phyloP scores from a whole-genome alignment of 345 rosid genomes.

The Psidium friedrichsthalianum region DNA sequence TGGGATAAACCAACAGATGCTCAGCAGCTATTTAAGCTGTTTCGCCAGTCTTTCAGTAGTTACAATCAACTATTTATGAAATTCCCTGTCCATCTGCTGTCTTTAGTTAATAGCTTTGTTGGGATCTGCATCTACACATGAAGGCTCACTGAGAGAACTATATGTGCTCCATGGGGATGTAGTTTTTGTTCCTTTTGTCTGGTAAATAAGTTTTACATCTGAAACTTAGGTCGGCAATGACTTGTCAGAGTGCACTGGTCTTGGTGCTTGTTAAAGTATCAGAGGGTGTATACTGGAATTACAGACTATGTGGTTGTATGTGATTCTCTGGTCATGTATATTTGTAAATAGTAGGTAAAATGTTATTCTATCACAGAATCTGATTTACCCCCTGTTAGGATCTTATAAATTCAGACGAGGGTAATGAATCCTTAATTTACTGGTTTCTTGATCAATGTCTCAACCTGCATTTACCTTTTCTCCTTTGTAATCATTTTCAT shows the following conservation, averaged over 20 bases:
- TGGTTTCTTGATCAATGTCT: not conserved
- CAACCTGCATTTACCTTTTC: not conserved
- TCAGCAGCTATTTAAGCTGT: not conserved
- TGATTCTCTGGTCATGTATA: not conserved
- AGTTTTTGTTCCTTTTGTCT: not conserved
- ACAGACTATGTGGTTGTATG: not conserved
- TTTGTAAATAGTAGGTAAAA: not conserved
- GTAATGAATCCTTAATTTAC: not conserved
- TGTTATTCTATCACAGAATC: not conserved
- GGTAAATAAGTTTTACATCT: not conserved
- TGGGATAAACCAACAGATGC: not conserved
- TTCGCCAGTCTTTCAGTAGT: not conserved
- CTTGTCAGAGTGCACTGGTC: not conserved
- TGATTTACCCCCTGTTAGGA: not conserved
- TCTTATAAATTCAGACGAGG: not conserved
- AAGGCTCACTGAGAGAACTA: not conserved
- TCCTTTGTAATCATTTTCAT: not conserved
- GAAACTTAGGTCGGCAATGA: not conserved
- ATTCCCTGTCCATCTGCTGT: not conserved
- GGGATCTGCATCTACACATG: not conserved
- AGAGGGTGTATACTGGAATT: not conserved
- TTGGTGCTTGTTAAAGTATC: not conserved
- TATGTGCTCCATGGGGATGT: not conserved
- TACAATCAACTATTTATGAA: not conserved
- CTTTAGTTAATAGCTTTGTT: not conserved